These are phyloP conservation scores for Ophiostoma sp. DNA, from an alignment of 2,329 filamentous ascomycete species.

Conservation along the genomic window DNA sequence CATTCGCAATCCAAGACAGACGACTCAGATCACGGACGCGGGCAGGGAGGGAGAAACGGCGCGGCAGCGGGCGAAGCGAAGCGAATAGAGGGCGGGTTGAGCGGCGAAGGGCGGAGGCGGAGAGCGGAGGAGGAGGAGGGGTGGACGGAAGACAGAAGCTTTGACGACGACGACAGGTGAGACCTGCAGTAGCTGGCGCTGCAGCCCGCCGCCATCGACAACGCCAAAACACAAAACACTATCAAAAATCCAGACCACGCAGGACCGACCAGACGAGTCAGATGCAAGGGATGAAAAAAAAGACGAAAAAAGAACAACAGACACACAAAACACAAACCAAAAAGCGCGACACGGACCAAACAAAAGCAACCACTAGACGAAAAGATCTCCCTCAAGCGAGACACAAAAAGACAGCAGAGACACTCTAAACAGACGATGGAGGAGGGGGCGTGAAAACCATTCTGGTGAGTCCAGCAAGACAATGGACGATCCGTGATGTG, in stretches of 20 bases:
- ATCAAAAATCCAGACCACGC: constrained; percentile 4
- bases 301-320: not conserved
- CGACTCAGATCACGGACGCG: constrained; percentile 20
- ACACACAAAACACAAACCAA: not conserved
- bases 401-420: not conserved
- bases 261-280: constrained; percentile 9
- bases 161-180: not conserved
- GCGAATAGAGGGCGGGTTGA: not conserved
- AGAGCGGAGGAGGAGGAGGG: not conserved
- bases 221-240: not conserved
- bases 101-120: not conserved
- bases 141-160: not conserved
- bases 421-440: too few species aligned
- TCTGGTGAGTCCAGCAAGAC: not conserved
- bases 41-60: not conserved
- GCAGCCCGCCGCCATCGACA: not conserved
- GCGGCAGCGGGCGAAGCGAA: not conserved
- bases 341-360: not conserved
- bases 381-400: constrained; percentile 2
- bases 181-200: constrained; percentile 4
- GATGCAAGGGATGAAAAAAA: constrained; percentile 18
- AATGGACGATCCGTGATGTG: not conserved
- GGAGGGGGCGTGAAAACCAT: not conserved
- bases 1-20: constrained; percentile 19
- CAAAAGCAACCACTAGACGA: not conserved